A percentile compares a stretch with the other conserved stretches of the same genome.
Evolutionary conservation across 495 filamentous ascomycete species (phyloP).

Genomic region (Penicillium coprophilum): DNA sequence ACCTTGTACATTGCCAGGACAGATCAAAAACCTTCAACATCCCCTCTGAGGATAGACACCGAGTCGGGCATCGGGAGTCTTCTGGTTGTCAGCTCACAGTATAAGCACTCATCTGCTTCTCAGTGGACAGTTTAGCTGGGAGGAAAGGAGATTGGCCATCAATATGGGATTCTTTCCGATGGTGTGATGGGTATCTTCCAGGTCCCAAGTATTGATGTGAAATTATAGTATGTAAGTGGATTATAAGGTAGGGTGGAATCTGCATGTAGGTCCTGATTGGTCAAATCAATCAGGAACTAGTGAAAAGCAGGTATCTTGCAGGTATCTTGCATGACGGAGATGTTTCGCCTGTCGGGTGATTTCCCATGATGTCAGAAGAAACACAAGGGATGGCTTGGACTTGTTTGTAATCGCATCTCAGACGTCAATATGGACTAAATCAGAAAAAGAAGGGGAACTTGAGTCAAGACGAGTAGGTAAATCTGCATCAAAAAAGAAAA

Average conservation of each 20-base stretch:
- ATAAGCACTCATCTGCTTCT: not conserved
- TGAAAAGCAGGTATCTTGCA: conserved; percentile 16
- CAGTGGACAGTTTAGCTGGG: not conserved
- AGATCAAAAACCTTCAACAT: conserved; percentile 4
- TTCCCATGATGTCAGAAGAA: conserved; percentile 8
- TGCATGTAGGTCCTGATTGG: not conserved
- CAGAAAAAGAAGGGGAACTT: not conserved
- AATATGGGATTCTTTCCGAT: conserved; percentile 19
- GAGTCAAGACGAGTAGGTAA: not conserved
- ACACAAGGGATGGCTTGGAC: conserved; percentile 14
- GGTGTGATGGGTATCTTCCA: conserved; percentile 12
- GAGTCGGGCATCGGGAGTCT: not conserved
- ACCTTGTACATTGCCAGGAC: conserved; percentile 9
- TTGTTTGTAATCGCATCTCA: not conserved
- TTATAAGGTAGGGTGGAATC: not conserved
- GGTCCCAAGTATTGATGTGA: not conserved
- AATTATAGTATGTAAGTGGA: conserved; percentile 2
- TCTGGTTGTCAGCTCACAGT: not conserved
- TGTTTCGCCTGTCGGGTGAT: conserved; percentile 20
- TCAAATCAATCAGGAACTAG: not conserved
- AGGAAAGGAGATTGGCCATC: conserved; percentile 1
- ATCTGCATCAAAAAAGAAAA: conserved; percentile 3
- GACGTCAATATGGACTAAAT: not conserved
- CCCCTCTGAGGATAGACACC: not conserved
- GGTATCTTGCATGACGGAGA: conserved; percentile 2